These are phyloP conservation scores for Mrakia gelida DNA, from an alignment of 768 basidiomycete species.

Conservation along the genomic window DNA sequence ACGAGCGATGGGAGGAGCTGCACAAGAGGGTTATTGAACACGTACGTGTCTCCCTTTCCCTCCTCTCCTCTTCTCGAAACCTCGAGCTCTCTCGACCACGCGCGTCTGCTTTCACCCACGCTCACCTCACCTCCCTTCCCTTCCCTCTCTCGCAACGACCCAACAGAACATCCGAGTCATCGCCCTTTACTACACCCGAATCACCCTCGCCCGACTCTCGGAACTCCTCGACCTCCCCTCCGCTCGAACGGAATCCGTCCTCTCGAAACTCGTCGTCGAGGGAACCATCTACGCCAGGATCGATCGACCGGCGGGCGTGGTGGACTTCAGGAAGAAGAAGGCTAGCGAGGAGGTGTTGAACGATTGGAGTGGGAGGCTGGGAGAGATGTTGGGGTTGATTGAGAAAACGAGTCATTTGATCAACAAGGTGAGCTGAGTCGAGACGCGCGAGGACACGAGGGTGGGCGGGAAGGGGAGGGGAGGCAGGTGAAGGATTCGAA, in stretches of 20 bases:
- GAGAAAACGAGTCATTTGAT: slow-evolving; percentile 84
- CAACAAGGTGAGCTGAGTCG: slow-evolving; percentile 44
- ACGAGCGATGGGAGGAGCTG: slow-evolving; percentile 86
- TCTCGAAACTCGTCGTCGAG: slow-evolving; percentile 83
- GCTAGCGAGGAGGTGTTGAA: slow-evolving; percentile 92
- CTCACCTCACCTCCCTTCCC: slow-evolving; percentile 18
- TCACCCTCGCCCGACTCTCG: slow-evolving; percentile 75
- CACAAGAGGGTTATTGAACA: slow-evolving; percentile 96
- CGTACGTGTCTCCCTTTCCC: slow-evolving; percentile 52
- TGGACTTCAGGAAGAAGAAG: slow-evolving; percentile 77
- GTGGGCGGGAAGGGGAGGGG: no score
- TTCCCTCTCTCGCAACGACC: neutral
- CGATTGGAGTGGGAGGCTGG: slow-evolving; percentile 96
- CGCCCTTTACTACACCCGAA: slow-evolving; percentile 89
- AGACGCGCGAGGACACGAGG: no score
- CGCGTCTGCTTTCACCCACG: neutral
- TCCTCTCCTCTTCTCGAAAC: neutral
- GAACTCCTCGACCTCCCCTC: slow-evolving; percentile 77
- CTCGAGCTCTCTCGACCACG: neutral
- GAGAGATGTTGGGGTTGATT: slow-evolving; percentile 71
- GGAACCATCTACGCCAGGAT: slow-evolving; percentile 90
- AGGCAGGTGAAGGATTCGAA: neutral
- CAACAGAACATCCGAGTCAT: slow-evolving; percentile 90
- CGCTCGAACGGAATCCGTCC: slow-evolving; percentile 78
- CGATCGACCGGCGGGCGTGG: slow-evolving; percentile 83